A percentile compares a stretch with the other conserved stretches of the same genome.
Evolutionary conservation across 1,284 basidiomycete species (phyloP).

Genomic region (Butyriboletus pseudospeciosus): DNA sequence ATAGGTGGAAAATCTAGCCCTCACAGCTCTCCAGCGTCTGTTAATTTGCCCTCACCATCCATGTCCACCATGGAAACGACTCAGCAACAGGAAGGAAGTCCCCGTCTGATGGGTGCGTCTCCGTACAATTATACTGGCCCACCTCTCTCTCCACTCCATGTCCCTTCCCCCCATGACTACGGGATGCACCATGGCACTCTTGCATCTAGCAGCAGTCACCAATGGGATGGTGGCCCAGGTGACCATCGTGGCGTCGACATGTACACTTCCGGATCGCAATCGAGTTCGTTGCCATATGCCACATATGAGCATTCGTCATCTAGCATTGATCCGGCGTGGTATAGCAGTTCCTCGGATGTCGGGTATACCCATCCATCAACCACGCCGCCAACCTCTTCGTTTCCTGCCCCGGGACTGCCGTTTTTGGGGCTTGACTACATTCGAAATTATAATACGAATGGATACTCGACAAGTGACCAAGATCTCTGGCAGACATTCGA

Average conservation of each 20-base stretch:
- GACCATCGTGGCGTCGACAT: constrained; percentile 39
- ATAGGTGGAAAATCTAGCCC: constrained; percentile 47
- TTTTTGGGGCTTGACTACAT: constrained; percentile 77
- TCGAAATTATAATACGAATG: constrained; percentile 58
- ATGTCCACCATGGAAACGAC: constrained; percentile 41
- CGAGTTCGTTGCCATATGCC: constrained; percentile 32
- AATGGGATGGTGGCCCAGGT: constrained; percentile 43
- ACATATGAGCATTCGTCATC: constrained; percentile 42
- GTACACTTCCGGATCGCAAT: constrained; percentile 39
- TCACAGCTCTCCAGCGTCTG: constrained; percentile 73
- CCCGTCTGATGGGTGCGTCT: constrained; percentile 36
- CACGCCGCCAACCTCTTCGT: constrained; percentile 56
- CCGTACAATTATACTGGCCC: constrained; percentile 41
- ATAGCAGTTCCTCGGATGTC: constrained; percentile 42
- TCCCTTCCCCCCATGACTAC: constrained; percentile 54
- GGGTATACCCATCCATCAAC: constrained; percentile 45
- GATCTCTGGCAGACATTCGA: constrained; percentile 75
- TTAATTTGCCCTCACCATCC: constrained; percentile 62
- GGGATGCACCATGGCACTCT: constrained; percentile 44
- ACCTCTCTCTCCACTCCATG: constrained; percentile 47
- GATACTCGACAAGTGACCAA: constrained; percentile 49
- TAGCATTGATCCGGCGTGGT: constrained; percentile 46
- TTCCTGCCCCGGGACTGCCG: constrained; percentile 65
- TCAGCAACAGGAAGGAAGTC: constrained; percentile 43
- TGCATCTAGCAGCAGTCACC: constrained; percentile 35